These are phyloP conservation scores for Cicer cuneatum DNA, from an alignment of 306 rosid genomes.

Conservation along the genomic window DNA sequence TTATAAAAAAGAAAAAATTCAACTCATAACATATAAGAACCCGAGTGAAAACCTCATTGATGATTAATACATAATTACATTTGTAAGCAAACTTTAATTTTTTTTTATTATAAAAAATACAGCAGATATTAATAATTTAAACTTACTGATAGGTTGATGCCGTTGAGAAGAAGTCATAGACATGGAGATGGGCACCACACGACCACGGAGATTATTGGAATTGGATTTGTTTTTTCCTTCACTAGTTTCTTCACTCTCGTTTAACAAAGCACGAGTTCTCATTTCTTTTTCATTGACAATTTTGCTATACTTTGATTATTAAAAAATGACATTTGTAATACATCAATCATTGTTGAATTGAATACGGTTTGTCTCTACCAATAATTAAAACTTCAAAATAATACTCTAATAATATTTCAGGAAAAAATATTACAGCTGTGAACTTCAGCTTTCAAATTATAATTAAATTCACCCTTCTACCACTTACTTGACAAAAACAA, in stretches of 20 bases:
- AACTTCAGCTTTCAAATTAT: not conserved
- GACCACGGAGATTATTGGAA: too few species aligned
- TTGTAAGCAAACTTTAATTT: too few species aligned
- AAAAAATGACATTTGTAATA: conserved; percentile 19
- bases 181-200: too few species aligned
- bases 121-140: too few species aligned
- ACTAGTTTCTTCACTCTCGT: not conserved
- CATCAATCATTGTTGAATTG: conserved; percentile 34
- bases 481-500: not conserved
- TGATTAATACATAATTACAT: too few species aligned
- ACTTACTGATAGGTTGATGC: too few species aligned
- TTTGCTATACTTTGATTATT: conserved; percentile 5
- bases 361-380: conserved; percentile 27
- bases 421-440: not conserved
- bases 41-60: too few species aligned
- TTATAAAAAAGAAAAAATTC: too few species aligned
- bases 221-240: too few species aligned
- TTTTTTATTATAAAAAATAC: too few species aligned
- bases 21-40: too few species aligned
- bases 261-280: conserved; percentile 14
- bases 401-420: not conserved
- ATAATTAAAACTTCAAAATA: not conserved
- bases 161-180: too few species aligned
- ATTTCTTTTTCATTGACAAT: conserved; percentile 33
- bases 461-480: not conserved